These are phyloP conservation scores for Lolium rigidum DNA, from an alignment of 176 grass and related monocot genomes.

Conservation along the genomic window DNA sequence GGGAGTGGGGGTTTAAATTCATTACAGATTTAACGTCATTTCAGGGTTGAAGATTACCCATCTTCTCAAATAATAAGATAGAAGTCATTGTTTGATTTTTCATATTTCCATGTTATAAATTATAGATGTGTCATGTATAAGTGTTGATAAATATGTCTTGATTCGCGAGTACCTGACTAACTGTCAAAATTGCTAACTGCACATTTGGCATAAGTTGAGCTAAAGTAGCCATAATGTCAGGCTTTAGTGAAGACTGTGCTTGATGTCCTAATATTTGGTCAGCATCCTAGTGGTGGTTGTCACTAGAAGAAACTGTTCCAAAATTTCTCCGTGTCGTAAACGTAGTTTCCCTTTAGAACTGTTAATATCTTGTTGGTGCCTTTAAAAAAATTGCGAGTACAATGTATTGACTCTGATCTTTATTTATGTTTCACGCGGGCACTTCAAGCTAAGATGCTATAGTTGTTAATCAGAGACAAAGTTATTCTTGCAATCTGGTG, in stretches of 20 bases:
- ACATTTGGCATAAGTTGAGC: conserved; percentile 67
- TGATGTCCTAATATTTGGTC: too few relatives aligned
- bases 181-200: conserved; percentile 40
- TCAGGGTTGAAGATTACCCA: conserved; percentile 47
- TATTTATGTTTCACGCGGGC: too few relatives aligned
- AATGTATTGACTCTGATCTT: too few relatives aligned
- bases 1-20: conserved; percentile 49
- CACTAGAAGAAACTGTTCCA: conserved; percentile 33
- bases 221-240: too few relatives aligned
- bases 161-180: conserved; percentile 50
- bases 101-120: conserved; percentile 43
- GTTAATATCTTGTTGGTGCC: too few relatives aligned
- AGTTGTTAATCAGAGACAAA: too few relatives aligned
- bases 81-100: conserved; percentile 46
- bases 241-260: too few relatives aligned
- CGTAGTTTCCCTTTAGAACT: conserved; percentile 27
- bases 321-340: conserved; percentile 42
- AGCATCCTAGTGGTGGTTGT: conserved; percentile 27
- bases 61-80: neutral
- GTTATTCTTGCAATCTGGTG: too few relatives aligned
- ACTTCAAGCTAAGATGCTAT: too few relatives aligned
- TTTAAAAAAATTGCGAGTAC: too few relatives aligned
- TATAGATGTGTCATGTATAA: conserved; percentile 42
- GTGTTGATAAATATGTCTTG: conserved; percentile 15
- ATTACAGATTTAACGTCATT: conserved; percentile 56